A percentile compares a stretch with the other conserved stretches of the same genome.
phyloP scores from a whole-genome alignment of 177 flowering plant species.

The Vitis hybrid region DNA sequence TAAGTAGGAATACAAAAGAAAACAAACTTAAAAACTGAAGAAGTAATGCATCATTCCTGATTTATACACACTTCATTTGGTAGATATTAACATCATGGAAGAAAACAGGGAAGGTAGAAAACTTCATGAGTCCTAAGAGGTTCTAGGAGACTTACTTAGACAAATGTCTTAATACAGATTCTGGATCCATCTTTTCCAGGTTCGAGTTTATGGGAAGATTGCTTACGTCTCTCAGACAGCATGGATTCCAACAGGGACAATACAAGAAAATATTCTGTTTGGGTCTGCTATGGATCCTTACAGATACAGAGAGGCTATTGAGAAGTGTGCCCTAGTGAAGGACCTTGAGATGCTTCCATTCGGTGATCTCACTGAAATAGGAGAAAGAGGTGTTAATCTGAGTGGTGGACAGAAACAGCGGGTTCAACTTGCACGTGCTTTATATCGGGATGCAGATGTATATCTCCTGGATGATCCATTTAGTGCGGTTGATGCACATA shows the following conservation, averaged over 20 bases:
- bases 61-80: too few species aligned
- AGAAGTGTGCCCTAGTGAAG: slow-evolving; percentile 52
- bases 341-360: slow-evolving; percentile 67
- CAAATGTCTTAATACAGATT: background rate
- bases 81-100: too few species aligned
- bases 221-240: slow-evolving; percentile 74
- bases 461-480: slow-evolving; percentile 82
- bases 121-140: too few species aligned
- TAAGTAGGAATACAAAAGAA: too few species aligned
- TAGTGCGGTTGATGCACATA: slow-evolving; percentile 86
- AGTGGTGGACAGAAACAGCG: slow-evolving; percentile 92
- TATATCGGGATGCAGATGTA: slow-evolving; percentile 72
- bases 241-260: slow-evolving; percentile 75
- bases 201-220: slow-evolving; percentile 51
- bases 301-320: slow-evolving; percentile 44
- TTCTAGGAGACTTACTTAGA: too few species aligned
- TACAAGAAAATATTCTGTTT: slow-evolving; percentile 66
- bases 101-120: too few species aligned
- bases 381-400: slow-evolving; percentile 76
- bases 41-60: too few species aligned
- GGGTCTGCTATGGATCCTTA: slow-evolving; percentile 51
- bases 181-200: slow-evolving; percentile 26
- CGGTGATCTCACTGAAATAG: slow-evolving; percentile 71
- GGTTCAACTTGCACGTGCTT: slow-evolving; percentile 78
- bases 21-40: too few species aligned